Evolutionary conservation across 805 yeast genomes (phyloP).

Genomic region (Wilhelminamyces savonicus): DNA sequence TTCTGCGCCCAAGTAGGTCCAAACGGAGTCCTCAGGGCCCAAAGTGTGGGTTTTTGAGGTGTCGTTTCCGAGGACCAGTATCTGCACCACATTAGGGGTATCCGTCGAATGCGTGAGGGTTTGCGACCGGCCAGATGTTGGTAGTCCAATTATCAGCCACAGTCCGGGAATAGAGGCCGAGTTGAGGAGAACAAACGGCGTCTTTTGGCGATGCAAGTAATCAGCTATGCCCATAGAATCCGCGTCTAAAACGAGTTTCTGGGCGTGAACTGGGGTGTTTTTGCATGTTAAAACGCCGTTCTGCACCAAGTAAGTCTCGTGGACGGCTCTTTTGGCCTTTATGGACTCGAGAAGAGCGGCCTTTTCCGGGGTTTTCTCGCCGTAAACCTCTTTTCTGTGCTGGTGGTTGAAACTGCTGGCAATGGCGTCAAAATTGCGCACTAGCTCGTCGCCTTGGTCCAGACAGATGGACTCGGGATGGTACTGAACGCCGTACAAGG

Average conservation of each 20-base stretch:
- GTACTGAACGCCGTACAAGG: constrained; percentile 92
- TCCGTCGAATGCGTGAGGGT: constrained; percentile 61
- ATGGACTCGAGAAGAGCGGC: background rate
- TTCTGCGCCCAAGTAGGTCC: constrained; percentile 45
- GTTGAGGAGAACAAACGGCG: constrained; percentile 58
- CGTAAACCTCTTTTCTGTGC: constrained; percentile 9
- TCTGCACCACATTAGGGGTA: constrained; percentile 12
- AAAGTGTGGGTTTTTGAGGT: constrained; percentile 1
- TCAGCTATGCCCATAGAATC: constrained; percentile 29
- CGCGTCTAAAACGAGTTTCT: constrained; percentile 3
- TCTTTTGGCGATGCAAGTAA: constrained; percentile 40
- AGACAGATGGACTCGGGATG: constrained; percentile 97
- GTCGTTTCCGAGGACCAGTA: constrained; percentile 22
- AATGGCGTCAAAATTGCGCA: constrained; percentile 55
- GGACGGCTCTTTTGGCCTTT: constrained; percentile 12
- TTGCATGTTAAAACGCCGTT: constrained; percentile 4
- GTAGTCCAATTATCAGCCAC: constrained; percentile 83
- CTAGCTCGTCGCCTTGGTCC: constrained; percentile 49
- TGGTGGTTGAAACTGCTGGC: constrained; percentile 31
- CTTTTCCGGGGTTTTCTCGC: background rate
- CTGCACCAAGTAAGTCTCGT: constrained; percentile 10
- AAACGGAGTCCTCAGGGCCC: constrained; percentile 30
- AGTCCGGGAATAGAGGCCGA: constrained; percentile 82
- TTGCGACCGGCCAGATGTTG: constrained; percentile 36
- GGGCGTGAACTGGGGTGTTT: constrained; percentile 1